Evolutionary conservation across 129 eudicot species (phyloP).

Genomic region (Flaveria ramosissima): DNA sequence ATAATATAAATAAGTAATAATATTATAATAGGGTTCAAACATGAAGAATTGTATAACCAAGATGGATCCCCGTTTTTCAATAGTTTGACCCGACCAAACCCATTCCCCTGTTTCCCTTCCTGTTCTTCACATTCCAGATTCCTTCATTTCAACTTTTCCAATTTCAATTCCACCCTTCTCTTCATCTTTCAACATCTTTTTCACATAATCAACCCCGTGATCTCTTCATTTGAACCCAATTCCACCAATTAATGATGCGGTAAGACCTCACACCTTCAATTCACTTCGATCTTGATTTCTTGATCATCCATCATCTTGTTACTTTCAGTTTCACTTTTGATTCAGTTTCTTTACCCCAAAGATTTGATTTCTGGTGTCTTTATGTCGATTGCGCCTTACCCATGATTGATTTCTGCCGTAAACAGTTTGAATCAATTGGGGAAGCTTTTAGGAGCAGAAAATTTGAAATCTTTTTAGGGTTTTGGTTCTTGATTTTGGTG

Average conservation of each 20-base stretch:
- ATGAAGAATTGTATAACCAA: neutral
- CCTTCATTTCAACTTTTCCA: conserved; percentile 22
- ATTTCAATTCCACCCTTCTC: neutral
- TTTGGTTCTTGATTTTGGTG: conserved; percentile 1
- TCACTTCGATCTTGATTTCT: neutral
- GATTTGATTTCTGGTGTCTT: conserved; percentile 9
- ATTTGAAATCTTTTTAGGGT: neutral
- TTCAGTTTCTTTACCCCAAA: neutral
- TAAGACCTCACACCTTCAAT: neutral
- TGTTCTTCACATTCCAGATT: conserved; percentile 24
- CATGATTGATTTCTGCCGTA: neutral
- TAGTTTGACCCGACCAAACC: conserved; percentile 31
- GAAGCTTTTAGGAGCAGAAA: conserved; percentile 12
- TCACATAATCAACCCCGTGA: neutral
- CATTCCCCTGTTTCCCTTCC: conserved; percentile 15
- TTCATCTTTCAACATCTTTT: neutral
- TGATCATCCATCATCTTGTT: conserved; percentile 22
- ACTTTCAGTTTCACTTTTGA: conserved; percentile 18
- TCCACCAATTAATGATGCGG: conserved; percentile 19
- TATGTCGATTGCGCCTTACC: conserved; percentile 13
- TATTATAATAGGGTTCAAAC: no score
- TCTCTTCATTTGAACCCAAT: conserved; percentile 22
- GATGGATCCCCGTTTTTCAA: neutral
- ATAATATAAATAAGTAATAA: no score
- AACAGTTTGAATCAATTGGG: conserved; percentile 12